Evolutionary conservation across 805 yeast species (phyloP), one percentile per base, ranked within the genome.

Genomic region (Saccharomycopsis fibuligera): DNA sequence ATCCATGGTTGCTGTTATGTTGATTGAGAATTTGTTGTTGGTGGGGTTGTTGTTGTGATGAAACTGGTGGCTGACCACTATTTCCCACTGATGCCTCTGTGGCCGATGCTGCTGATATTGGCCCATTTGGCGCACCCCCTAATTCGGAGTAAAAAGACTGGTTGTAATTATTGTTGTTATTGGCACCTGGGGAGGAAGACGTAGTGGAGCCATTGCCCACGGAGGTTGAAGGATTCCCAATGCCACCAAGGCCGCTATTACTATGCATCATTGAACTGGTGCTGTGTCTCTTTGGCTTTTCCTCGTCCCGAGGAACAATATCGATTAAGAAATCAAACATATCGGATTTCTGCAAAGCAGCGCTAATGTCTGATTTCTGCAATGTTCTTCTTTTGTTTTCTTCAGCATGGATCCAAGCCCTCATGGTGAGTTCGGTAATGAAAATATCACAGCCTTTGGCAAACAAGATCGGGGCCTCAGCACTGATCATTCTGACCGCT

Each of bases 381-480:
- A 93, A 69, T 4, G 99, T 93, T 53, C 99, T 70, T 56, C 99
- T 76, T 62, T 93, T 93, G 68, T 87, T 87, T 60, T 88, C 96
- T 65, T 93, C 98, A 2, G 98, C 96, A 59, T 90, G 96, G 54
- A 93, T 88, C 99, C 99, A 93, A 5, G 99, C 97, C 50, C 99
- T 74, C 96, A 93, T 90, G 12, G 99, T 90, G 48, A 93, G 70
- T 64, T 93, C 99, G 0, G 99, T 90, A 57, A 93, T 91, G 66
- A 93, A 93, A 31, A 93, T 82, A 63, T 93, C 99, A 67, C 99
- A 93, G 1, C 98, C 98, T 65, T 93, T 93, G 41, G 99, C 98
- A 69, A 93, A 93, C 52, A 93, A 67, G 30, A 93, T 89, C 2
- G 99, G 99, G 0, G 98, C 98, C 68, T 93, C 99, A 2, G 99